phyloP scores from a whole-genome alignment of 805 yeast species.

The Ogataea minuta region DNA sequence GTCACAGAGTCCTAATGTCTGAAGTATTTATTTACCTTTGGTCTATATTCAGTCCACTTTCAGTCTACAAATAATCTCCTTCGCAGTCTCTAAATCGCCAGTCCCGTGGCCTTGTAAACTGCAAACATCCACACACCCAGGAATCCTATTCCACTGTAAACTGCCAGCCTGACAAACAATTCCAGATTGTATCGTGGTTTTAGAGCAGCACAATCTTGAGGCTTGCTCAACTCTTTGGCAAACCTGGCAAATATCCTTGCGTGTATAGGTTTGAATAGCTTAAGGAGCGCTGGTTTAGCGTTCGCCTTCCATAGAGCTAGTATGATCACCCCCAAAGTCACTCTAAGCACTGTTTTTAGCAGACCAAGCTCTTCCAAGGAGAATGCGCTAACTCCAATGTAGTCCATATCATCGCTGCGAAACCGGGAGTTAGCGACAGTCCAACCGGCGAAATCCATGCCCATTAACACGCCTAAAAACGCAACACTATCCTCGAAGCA shows the following conservation, averaged over 20 bases:
- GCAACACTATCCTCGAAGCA: slow-evolving; percentile 96
- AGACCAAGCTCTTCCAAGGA: slow-evolving; percentile 43
- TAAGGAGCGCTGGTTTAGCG: slow-evolving; percentile 65
- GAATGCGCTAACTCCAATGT: slow-evolving; percentile 40
- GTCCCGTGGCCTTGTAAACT: slow-evolving; percentile 18
- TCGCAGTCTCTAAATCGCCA: slow-evolving; percentile 9
- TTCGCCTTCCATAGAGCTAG: slow-evolving; percentile 73
- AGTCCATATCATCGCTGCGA: slow-evolving; percentile 9
- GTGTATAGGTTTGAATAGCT: slow-evolving; percentile 59
- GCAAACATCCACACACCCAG: slow-evolving; percentile 40
- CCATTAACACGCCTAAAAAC: slow-evolving; percentile 82
- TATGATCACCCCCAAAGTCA: slow-evolving; percentile 56
- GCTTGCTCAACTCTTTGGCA: slow-evolving; percentile 3
- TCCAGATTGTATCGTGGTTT: slow-evolving; percentile 69
- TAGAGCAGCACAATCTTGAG: slow-evolving; percentile 45
- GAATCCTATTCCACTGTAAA: slow-evolving; percentile 77
- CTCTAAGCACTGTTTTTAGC: slow-evolving; percentile 42
- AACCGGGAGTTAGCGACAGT: slow-evolving; percentile 27
- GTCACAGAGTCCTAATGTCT: slow-evolving; percentile 12
- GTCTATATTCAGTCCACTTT: neutral
- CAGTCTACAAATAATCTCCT: neutral
- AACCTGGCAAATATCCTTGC: slow-evolving; percentile 4
- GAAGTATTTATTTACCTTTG: too few relatives aligned
- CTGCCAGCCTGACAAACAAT: slow-evolving; percentile 69
- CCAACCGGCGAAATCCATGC: slow-evolving; percentile 68